Evolutionary conservation across 2,329 filamentous ascomycete species (phyloP), one percentile per base, ranked within the genome.

Genomic region (Amesomyces nigricolor): DNA sequence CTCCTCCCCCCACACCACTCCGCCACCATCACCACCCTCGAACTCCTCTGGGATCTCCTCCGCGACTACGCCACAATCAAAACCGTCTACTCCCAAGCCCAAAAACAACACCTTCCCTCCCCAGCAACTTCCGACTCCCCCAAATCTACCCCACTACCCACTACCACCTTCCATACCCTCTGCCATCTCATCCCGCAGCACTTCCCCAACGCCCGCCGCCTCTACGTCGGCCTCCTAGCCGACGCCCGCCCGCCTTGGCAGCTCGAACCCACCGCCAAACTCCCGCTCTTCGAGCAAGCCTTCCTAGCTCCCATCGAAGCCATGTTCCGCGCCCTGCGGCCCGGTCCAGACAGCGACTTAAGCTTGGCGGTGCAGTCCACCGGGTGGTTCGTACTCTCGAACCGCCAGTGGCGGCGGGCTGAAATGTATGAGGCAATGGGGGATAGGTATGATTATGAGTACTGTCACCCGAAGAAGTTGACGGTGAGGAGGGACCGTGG

Each of bases 31-130:
- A 53, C 50, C 11, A 46, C 40, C 13, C 40, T 50, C 14, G 50
- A 57, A 42, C 46, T 57, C 3, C 22, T 53, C 16, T 50, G 22
- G 45, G 54, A 43, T 30, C 16, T 45, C 53, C 8, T 32, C 26
- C 6, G 38, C 22, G 22, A 10, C 16, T 26, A 35, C 26, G n/a
- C 17, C 4, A 53, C 44, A 4, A 42, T 53, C 3, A 10, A 7
- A 4, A 8, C 26, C 43, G 4, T 47, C 26, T 53, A 37, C 16
- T 16, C 30, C 1, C 11, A 10, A 10, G 6, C 32, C 8, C 32
- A 35, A 26, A 2, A 26, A 6, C 16, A 26, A 6, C 19, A 22
- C 10, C 9, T 11, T 14, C 38, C 22, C 22, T 26, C 22, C 22
- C 22, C 22, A 26, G 22, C 22, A 6, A 6, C 22, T 4, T 26